phyloP scores from a whole-genome alignment of 805 yeast genomes.

The Jamesozyma gamospora region DNA sequence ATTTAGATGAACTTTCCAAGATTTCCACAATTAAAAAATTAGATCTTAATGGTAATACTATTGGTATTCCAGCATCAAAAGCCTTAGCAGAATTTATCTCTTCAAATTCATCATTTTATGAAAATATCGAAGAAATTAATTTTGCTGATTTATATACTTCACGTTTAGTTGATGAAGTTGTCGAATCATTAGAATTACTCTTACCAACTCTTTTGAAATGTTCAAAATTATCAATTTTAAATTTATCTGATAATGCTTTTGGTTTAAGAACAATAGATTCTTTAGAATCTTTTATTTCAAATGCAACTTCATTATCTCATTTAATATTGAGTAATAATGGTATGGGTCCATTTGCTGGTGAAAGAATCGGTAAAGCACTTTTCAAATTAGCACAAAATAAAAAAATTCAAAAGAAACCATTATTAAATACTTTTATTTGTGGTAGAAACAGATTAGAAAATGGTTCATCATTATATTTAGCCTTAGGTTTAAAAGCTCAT shows the following conservation, averaged over 20 bases:
- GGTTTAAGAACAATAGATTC: conserved; percentile 94
- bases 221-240: conserved; percentile 58
- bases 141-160: conserved; percentile 94
- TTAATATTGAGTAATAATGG: conserved; percentile 90
- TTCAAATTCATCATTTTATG: conserved; percentile 27
- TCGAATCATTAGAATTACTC: conserved; percentile 62
- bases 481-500: conserved; percentile 79
- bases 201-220: conserved; percentile 65
- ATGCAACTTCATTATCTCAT: conserved; percentile 74
- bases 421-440: conserved; percentile 77
- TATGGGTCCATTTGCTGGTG: conserved; percentile 96
- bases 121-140: conserved; percentile 55
- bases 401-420: conserved; percentile 33
- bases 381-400: conserved; percentile 62
- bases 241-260: conserved; percentile 90
- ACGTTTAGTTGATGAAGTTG: conserved; percentile 89
- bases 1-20: conserved; percentile 44
- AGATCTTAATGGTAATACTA: conserved; percentile 87
- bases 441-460: conserved; percentile 96
- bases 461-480: conserved; percentile 79
- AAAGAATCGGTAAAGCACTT: conserved; percentile 81
- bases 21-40: conserved; percentile 38
- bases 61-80: conserved; percentile 82
- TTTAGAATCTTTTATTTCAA: conserved; percentile 63
- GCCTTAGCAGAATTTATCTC: conserved; percentile 50